Percentiles rank a stretch among this genome's conserved stretches.
These are phyloP conservation scores for Miamiensis avidus DNA, from an alignment of 169 alveolate genomes.

Conservation along the genomic window DNA sequence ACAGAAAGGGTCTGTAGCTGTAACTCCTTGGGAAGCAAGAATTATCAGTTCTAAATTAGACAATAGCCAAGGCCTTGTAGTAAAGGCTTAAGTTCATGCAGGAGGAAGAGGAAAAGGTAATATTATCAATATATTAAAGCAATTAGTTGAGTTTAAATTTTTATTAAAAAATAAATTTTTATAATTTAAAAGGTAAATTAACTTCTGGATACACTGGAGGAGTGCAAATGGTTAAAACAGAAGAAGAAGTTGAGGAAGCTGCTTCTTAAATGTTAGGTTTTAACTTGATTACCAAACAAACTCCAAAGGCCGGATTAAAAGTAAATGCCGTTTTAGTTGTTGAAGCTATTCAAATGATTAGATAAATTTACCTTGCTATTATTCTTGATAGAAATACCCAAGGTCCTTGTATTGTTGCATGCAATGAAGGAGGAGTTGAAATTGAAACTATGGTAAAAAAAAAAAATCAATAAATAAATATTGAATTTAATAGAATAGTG, in stretches of 20 bases:
- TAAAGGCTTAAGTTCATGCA: conserved; percentile 70
- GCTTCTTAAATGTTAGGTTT: conserved; percentile 72
- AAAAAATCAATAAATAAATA: no score
- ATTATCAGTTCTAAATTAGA: conserved; percentile 40
- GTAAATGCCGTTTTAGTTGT: conserved; percentile 64
- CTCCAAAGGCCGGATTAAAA: conserved; percentile 50
- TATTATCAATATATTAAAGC: no score
- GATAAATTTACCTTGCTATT: conserved; percentile 63
- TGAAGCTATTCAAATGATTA: conserved; percentile 65
- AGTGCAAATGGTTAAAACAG: conserved; percentile 62
- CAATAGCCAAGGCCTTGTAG: conserved; percentile 50
- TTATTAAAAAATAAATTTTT: no score
- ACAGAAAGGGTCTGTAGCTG: conserved; percentile 61
- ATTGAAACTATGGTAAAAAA: conserved; percentile 58
- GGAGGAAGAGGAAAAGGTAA: conserved; percentile 80
- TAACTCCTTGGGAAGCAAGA: conserved; percentile 52
- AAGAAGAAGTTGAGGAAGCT: conserved; percentile 50
- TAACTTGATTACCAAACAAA: conserved; percentile 62
- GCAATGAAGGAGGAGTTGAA: conserved; percentile 70
- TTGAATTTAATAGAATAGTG: no score
- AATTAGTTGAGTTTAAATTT: no score
- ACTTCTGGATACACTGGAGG: conserved; percentile 75
- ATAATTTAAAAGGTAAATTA: conserved; percentile 20
- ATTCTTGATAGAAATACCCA: conserved; percentile 56
- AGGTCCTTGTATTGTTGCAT: conserved; percentile 62